Percentiles rank a stretch among this genome's conserved stretches.
Conservation (phyloP, 1,284 basidiomycete genomes). For the Grifola frondosa region DNA sequence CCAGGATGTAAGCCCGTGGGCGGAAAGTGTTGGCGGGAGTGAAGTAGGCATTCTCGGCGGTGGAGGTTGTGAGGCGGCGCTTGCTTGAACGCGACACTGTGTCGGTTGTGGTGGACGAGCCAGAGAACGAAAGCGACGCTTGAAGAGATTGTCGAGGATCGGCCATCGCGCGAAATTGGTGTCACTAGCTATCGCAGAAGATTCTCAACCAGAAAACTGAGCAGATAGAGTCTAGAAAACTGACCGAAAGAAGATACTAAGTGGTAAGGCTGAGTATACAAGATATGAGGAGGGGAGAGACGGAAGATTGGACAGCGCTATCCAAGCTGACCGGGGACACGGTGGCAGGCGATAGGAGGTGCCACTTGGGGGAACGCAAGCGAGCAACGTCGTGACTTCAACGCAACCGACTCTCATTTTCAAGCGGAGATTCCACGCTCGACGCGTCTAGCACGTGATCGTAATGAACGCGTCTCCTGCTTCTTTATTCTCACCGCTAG, state of each 20-base stretch:
- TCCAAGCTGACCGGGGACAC: background rate
- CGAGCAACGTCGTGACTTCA: too few species aligned
- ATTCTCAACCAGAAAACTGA: too few species aligned
- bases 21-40: conserved; percentile 57
- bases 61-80: conserved; percentile 44
- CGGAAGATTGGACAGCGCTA: conserved; percentile 5
- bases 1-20: conserved; percentile 56
- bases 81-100: conserved; percentile 34
- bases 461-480: too few species aligned
- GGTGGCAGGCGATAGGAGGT: conserved; percentile 4
- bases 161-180: conserved; percentile 19
- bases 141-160: conserved; percentile 21
- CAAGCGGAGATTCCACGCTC: conserved; percentile 21
- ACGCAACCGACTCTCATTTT: conserved; percentile 15
- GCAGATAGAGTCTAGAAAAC: background rate
- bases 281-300: conserved; percentile 9
- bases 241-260: background rate
- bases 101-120: conserved; percentile 10
- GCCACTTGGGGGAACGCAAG: conserved; percentile 11
- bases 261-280: too few species aligned
- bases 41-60: conserved; percentile 53
- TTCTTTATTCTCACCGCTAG: too few species aligned
- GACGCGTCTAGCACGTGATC: conserved; percentile 27
- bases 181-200: conserved; percentile 5
- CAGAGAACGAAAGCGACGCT: conserved; percentile 17